A percentile compares a stretch with the other conserved stretches of the same genome.
These are phyloP conservation scores for Bipolaris victoriae DNA, from an alignment of 2,329 filamentous ascomycete genomes.

Conservation along the genomic window DNA sequence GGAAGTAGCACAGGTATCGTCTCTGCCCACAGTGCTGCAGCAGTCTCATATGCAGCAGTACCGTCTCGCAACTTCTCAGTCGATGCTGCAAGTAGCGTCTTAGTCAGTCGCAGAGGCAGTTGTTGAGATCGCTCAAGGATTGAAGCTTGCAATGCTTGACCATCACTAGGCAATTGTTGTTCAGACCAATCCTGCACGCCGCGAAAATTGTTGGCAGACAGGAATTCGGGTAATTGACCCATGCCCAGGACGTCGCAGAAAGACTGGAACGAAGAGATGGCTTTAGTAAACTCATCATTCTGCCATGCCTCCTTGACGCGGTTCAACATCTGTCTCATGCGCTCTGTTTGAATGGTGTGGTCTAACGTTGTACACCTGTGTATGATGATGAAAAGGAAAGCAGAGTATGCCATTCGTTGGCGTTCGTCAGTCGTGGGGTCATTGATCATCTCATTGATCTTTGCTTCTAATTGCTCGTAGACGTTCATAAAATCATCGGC, in stretches of 20 bases:
- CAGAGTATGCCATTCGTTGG: conserved; percentile 82
- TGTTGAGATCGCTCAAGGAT: conserved; percentile 77
- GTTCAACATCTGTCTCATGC: conserved; percentile 78
- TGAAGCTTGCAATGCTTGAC: conserved; percentile 76
- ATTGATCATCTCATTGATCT: conserved; percentile 79
- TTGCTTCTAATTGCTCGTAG: conserved; percentile 83
- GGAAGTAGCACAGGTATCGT: conserved; percentile 83
- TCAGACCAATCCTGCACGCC: conserved; percentile 82
- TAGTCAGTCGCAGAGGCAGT: conserved; percentile 83
- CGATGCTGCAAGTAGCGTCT: conserved; percentile 89
- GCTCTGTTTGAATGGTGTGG: conserved; percentile 69
- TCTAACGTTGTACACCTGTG: conserved; percentile 83
- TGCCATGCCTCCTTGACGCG: conserved; percentile 84
- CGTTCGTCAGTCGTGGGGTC: conserved; percentile 79
- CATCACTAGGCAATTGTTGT: conserved; percentile 77
- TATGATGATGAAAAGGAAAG: conserved; percentile 92
- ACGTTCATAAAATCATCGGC: conserved; percentile 87
- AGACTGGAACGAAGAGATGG: conserved; percentile 74
- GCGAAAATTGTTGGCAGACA: conserved; percentile 74
- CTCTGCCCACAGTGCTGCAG: conserved; percentile 83
- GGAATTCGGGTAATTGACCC: conserved; percentile 79
- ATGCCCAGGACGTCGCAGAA: conserved; percentile 84
- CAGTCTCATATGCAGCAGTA: conserved; percentile 74
- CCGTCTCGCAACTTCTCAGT: conserved; percentile 84
- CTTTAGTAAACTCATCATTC: conserved; percentile 68